These are phyloP conservation scores for Nyssa sinensis DNA, from an alignment of 148 eudicot species.

Conservation along the genomic window DNA sequence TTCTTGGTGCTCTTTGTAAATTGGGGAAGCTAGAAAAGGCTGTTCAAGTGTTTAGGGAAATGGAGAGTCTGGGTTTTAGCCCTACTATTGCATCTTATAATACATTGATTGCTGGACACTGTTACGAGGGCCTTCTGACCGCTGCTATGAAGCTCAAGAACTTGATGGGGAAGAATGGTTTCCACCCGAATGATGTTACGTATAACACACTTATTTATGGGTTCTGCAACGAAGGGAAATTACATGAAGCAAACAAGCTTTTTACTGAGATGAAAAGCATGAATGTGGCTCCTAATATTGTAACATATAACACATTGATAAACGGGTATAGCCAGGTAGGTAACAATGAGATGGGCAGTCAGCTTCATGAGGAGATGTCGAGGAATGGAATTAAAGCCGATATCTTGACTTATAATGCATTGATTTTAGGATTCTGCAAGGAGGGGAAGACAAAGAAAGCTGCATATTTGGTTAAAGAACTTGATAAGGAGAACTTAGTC, in stretches of 20 bases:
- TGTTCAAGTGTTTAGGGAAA: conserved; percentile 45
- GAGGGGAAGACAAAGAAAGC: conserved; percentile 75
- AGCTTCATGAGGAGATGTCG: conserved; percentile 65
- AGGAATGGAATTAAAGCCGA: conserved; percentile 52
- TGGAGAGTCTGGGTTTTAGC: conserved; percentile 49
- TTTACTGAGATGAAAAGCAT: conserved; percentile 60
- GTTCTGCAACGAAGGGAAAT: conserved; percentile 60
- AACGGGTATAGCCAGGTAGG: conserved; percentile 51
- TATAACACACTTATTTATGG: conserved; percentile 73
- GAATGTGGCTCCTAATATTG: conserved; percentile 46
- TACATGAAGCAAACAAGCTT: conserved; percentile 64
- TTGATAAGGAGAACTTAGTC: conserved; percentile 50
- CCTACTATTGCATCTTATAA: conserved; percentile 48
- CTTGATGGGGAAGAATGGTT: conserved; percentile 57
- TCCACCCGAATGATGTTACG: conserved; percentile 44
- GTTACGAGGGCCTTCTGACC: conserved; percentile 46
- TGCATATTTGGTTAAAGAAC: conserved; percentile 58
- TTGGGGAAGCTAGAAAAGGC: conserved; percentile 60
- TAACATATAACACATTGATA: conserved; percentile 64
- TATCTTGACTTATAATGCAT: conserved; percentile 69
- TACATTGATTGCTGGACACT: conserved; percentile 59
- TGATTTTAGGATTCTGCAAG: conserved; percentile 66
- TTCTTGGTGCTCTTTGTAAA: conserved; percentile 52
- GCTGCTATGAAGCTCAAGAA: conserved; percentile 57
- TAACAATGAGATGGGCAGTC: conserved; percentile 42